These are phyloP conservation scores for Neofusicoccum parvum DNA, from an alignment of 2,329 filamentous ascomycete genomes.

Conservation along the genomic window DNA sequence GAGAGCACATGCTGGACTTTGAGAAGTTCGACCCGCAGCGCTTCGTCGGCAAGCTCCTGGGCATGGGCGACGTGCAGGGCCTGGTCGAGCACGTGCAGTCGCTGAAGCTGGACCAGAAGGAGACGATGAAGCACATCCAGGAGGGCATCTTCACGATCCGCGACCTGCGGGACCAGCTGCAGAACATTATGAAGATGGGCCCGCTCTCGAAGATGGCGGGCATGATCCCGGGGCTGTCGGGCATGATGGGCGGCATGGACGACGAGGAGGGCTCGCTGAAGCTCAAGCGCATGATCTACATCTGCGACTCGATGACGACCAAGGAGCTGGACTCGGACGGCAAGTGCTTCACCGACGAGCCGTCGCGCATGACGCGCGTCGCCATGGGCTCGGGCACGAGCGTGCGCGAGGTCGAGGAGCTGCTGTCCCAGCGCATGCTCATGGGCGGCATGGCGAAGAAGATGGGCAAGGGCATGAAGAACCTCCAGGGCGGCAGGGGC, in stretches of 20 bases:
- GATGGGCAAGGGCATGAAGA: slow-evolving; percentile 96
- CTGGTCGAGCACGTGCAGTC: slow-evolving; percentile 96
- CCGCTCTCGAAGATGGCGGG: slow-evolving; percentile 95
- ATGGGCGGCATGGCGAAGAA: slow-evolving; percentile 99
- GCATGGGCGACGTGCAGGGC: slow-evolving; percentile 96
- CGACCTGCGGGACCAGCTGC: slow-evolving; percentile 90
- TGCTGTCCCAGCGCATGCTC: slow-evolving; percentile 97
- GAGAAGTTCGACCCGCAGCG: slow-evolving; percentile 91
- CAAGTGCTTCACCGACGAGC: slow-evolving; percentile 90
- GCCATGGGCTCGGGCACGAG: slow-evolving; percentile 87
- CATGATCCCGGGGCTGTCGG: slow-evolving; percentile 95
- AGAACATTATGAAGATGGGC: slow-evolving; percentile 99
- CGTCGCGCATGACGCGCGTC: slow-evolving; percentile 87
- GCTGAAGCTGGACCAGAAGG: slow-evolving; percentile 94
- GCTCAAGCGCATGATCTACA: slow-evolving; percentile 97
- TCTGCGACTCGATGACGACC: slow-evolving; percentile 96
- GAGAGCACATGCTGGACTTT: slow-evolving; percentile 94
- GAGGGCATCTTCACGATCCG: slow-evolving; percentile 96
- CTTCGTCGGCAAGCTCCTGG: slow-evolving; percentile 90
- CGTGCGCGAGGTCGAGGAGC: slow-evolving; percentile 90
- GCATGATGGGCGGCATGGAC: slow-evolving; percentile 94
- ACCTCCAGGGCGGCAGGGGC: slow-evolving; percentile 91
- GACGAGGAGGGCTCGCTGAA: slow-evolving; percentile 94
- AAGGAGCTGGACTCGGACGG: slow-evolving; percentile 95
- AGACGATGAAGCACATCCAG: slow-evolving; percentile 98